A percentile compares a stretch with the other conserved stretches of the same genome.
Evolutionary conservation across 1,284 basidiomycete species (phyloP).

Genomic region (Cryptococcus jaspeensis): DNA sequence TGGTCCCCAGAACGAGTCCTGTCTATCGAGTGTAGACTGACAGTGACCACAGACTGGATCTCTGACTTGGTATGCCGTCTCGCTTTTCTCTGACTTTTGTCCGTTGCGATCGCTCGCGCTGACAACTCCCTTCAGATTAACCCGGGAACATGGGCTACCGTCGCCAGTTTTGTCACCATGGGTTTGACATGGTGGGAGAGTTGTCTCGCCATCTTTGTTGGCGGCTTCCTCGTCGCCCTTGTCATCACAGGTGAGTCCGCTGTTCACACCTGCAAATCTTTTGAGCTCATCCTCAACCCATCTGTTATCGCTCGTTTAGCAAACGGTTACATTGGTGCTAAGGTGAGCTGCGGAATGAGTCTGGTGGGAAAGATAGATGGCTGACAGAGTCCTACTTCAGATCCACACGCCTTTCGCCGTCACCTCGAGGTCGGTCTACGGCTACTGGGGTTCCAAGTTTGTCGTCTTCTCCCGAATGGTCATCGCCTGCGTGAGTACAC

Average conservation of each 20-base stretch:
- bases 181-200: conserved; percentile 44
- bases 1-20: not conserved
- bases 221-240: conserved; percentile 31
- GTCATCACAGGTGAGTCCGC: conserved; percentile 30
- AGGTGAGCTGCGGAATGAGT: conserved; percentile 47
- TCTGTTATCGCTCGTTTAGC: conserved; percentile 12
- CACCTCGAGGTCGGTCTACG: conserved; percentile 71
- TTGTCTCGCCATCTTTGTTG: conserved; percentile 37
- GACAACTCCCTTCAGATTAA: conserved; percentile 18
- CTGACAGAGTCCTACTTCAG: conserved; percentile 1
- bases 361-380: not conserved
- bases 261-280: no score
- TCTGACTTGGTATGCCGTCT: conserved; percentile 23
- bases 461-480: conserved; percentile 64
- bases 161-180: conserved; percentile 33
- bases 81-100: no score
- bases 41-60: conserved; percentile 31
- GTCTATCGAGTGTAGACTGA: not conserved
- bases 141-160: conserved; percentile 43
- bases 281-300: not conserved
- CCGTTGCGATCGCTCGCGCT: no score
- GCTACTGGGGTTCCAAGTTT: conserved; percentile 60
- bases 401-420: conserved; percentile 66
- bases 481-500: conserved; percentile 61
- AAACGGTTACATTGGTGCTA: conserved; percentile 70